These are phyloP conservation scores for Phytopythium sindhum DNA, from an alignment of 352 stramenopile genomes.

Conservation along the genomic window DNA sequence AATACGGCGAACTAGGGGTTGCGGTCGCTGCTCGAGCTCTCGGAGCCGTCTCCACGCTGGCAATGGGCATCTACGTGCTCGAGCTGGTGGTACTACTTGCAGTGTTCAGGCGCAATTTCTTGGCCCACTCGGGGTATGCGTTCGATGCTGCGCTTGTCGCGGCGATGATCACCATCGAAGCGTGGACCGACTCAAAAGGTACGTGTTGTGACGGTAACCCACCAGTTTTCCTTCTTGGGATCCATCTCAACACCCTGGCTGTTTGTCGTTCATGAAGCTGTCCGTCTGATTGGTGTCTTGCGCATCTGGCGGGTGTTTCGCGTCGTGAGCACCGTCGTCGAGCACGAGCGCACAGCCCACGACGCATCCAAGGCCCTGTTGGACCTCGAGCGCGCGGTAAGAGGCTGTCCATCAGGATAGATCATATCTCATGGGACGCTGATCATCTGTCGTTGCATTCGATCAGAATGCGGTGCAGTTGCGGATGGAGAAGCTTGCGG, in stretches of 20 bases:
- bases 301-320: conserved; percentile 62
- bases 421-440: not conserved
- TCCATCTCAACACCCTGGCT: not conserved
- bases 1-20: conserved; percentile 7
- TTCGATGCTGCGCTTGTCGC: conserved; percentile 40
- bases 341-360: conserved; percentile 40
- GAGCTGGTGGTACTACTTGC: conserved; percentile 40
- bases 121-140: conserved; percentile 56
- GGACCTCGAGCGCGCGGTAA: conserved; percentile 48
- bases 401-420: not conserved
- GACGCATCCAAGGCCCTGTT: conserved; percentile 33
- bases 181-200: conserved; percentile 60
- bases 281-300: conserved; percentile 46
- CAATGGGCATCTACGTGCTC: conserved; percentile 54
- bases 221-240: not conserved
- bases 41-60: conserved; percentile 58
- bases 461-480: conserved; percentile 37
- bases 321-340: conserved; percentile 44
- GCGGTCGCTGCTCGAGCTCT: conserved; percentile 29
- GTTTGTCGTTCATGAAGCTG: conserved; percentile 15
- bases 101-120: conserved; percentile 46
- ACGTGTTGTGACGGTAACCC: not conserved
- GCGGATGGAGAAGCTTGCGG: conserved; percentile 38
- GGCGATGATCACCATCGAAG: conserved; percentile 30
- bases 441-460: not conserved